Evolutionary conservation across 1,139 yeast species (phyloP).

Genomic region (Geotrichum carabidarum): DNA sequence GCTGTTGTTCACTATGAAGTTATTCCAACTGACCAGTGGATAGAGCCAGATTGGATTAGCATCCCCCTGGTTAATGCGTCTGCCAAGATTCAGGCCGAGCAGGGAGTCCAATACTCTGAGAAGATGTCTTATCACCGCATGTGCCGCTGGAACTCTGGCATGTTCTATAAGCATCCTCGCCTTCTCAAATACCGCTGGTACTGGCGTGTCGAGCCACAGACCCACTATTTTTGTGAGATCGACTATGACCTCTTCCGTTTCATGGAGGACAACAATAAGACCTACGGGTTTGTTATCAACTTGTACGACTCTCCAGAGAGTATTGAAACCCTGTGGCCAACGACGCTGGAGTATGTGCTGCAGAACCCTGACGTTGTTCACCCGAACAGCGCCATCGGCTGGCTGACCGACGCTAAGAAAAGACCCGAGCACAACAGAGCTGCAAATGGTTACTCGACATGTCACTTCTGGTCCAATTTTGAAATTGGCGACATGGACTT

Average conservation of each 20-base stretch:
- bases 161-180: constrained; percentile 55
- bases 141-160: constrained; percentile 63
- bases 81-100: constrained; percentile 40
- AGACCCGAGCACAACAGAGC: constrained; percentile 34
- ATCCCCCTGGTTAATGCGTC: constrained; percentile 35
- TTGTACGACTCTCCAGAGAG: constrained; percentile 63
- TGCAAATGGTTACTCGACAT: constrained; percentile 61
- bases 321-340: constrained; percentile 50
- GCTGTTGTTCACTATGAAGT: constrained; percentile 60
- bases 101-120: constrained; percentile 55
- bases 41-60: constrained; percentile 53
- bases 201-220: constrained; percentile 71
- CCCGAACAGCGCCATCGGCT: constrained; percentile 52
- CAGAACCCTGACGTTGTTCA: constrained; percentile 53
- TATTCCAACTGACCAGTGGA: constrained; percentile 64
- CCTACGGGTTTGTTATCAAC: constrained; percentile 40
- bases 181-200: constrained; percentile 51
- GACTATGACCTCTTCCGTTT: constrained; percentile 68
- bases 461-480: constrained; percentile 86
- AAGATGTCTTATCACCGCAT: constrained; percentile 59
- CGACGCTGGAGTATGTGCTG: constrained; percentile 42
- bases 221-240: constrained; percentile 54
- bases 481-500: constrained; percentile 79
- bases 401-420: constrained; percentile 25
- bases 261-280: constrained; percentile 49